Evolutionary conservation across 2,329 filamentous ascomycete species (phyloP).

Genomic region (Helicocarpus griseus): DNA sequence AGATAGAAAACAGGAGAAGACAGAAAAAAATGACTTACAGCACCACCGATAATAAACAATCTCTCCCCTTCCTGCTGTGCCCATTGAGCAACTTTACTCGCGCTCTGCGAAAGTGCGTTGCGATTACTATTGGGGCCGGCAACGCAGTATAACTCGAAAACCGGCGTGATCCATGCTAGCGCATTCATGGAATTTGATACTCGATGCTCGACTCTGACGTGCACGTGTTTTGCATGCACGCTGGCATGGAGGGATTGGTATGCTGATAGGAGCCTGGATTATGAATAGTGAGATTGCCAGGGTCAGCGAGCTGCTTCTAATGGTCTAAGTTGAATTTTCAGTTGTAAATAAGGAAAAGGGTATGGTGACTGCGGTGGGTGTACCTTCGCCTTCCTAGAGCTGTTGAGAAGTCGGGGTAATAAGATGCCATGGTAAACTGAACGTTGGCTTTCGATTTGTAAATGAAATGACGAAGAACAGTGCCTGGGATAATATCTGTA

Average conservation of each 20-base stretch:
- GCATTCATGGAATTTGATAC: slow-evolving; percentile 66
- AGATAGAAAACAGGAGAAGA: background rate
- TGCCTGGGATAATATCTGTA: slow-evolving; percentile 68
- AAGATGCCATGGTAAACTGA: slow-evolving; percentile 86
- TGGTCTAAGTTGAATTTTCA: slow-evolving; percentile 7
- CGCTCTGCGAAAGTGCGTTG: slow-evolving; percentile 66
- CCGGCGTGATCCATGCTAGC: slow-evolving; percentile 80
- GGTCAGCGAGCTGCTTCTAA: background rate
- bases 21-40: slow-evolving; percentile 43
- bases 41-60: slow-evolving; percentile 95
- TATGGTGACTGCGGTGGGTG: background rate
- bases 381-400: slow-evolving; percentile 55
- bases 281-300: slow-evolving; percentile 6
- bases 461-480: slow-evolving; percentile 77
- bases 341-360: no score
- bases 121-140: slow-evolving; percentile 59
- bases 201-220: slow-evolving; percentile 77
- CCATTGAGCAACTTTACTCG: slow-evolving; percentile 86
- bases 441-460: slow-evolving; percentile 94
- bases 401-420: slow-evolving; percentile 56
- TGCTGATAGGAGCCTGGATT: slow-evolving; percentile 58
- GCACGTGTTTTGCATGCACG: slow-evolving; percentile 74
- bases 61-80: slow-evolving; percentile 84
- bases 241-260: slow-evolving; percentile 79
- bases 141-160: slow-evolving; percentile 94